Evolutionary conservation across 2,329 filamentous ascomycete species (phyloP).

Genomic region (Botrytis elliptica): DNA sequence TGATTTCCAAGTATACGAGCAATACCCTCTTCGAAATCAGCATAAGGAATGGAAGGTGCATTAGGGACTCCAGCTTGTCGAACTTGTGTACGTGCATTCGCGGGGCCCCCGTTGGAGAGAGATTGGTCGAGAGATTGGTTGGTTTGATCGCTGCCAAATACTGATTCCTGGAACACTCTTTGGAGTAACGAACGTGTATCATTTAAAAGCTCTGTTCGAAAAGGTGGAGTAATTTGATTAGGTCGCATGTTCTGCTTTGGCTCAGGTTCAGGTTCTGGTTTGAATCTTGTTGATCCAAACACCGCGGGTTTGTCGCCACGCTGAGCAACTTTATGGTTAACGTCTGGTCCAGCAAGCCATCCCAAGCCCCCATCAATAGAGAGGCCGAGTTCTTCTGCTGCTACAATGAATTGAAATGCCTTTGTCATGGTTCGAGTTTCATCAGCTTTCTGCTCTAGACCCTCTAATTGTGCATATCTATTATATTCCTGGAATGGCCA

Average conservation of each 20-base stretch:
- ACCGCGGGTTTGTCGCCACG: constrained; percentile 43
- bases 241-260: not conserved
- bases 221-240: not conserved
- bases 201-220: not conserved
- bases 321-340: constrained; percentile 47
- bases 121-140: constrained; percentile 16
- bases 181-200: constrained; percentile 9
- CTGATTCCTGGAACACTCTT: constrained; percentile 34
- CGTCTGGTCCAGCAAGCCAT: constrained; percentile 63
- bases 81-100: constrained; percentile 24
- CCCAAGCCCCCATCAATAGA: constrained; percentile 67
- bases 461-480: constrained; percentile 58
- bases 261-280: constrained; percentile 40
- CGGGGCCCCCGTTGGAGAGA: not conserved
- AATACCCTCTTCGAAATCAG: constrained; percentile 1
- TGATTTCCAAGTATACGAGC: not conserved
- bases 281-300: constrained; percentile 45
- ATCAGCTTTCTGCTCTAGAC: constrained; percentile 62
- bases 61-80: not conserved
- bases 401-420: constrained; percentile 56
- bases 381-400: constrained; percentile 62
- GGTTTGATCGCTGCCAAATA: constrained; percentile 29
- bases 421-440: constrained; percentile 60
- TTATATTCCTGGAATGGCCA: constrained; percentile 62
- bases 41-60: not conserved